A percentile compares a stretch with the other conserved stretches of the same genome.
Evolutionary conservation across 139 green algal genomes (phyloP).

Genomic region (Parachlorella kessleri): DNA sequence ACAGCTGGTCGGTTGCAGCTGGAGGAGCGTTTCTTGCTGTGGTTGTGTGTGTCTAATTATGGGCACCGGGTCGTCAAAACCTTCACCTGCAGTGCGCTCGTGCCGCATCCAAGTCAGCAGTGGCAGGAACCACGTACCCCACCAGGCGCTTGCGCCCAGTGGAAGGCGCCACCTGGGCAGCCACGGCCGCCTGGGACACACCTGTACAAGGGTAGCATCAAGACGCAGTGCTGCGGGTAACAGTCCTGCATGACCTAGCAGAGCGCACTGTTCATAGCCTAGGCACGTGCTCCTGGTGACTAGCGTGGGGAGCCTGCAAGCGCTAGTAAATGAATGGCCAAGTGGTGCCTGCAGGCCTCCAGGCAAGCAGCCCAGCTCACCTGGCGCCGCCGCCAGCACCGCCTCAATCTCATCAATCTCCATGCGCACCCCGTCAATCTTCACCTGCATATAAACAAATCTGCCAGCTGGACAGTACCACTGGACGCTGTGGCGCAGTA

Average conservation of each 20-base stretch:
- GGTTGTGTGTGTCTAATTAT: no score
- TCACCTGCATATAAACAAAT: slow-evolving; percentile 41
- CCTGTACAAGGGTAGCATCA: not conserved
- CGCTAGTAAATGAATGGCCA: no score
- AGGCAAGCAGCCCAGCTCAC: not conserved
- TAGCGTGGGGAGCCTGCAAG: no score
- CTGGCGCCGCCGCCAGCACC: slow-evolving; percentile 8
- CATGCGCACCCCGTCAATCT: slow-evolving; percentile 61
- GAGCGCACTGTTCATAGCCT: no score
- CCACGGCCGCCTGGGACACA: not conserved
- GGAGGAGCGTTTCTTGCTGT: no score
- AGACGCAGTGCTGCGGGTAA: not conserved
- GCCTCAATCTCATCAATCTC: slow-evolving; percentile 64
- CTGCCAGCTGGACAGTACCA: no score
- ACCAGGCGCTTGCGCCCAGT: slow-evolving; percentile 3
- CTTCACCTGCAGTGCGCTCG: slow-evolving; percentile 7
- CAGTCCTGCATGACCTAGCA: not conserved
- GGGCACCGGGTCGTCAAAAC: no score
- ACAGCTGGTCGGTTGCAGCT: no score
- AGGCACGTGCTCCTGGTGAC: no score
- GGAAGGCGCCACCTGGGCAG: not conserved
- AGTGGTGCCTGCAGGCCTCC: no score
- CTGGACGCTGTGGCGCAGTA: no score
- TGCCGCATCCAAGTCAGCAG: not conserved
- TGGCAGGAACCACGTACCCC: slow-evolving; percentile 1